These are phyloP conservation scores for Trichosporon inkin DNA, from an alignment of 1,284 basidiomycete species.

Conservation along the genomic window DNA sequence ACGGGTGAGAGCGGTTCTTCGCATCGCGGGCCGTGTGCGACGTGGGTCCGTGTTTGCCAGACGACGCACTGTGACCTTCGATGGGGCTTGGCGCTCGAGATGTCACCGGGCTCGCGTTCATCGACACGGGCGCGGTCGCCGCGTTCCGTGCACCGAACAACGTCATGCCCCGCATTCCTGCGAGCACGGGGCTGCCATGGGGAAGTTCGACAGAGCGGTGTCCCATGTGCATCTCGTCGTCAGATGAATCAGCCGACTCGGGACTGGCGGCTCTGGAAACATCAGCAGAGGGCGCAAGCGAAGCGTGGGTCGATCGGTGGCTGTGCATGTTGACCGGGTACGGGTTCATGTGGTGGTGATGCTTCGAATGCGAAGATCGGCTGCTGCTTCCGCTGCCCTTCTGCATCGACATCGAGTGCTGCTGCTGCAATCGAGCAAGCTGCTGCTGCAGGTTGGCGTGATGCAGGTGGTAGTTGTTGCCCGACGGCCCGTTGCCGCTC, in stretches of 20 bases:
- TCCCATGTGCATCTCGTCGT: slow-evolving; percentile 33
- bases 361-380: slow-evolving; percentile 14
- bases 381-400: slow-evolving; percentile 15
- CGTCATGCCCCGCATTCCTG: slow-evolving; percentile 63
- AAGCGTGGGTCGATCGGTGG: slow-evolving; percentile 28
- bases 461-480: slow-evolving; percentile 38
- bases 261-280: slow-evolving; percentile 45
- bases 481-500: slow-evolving; percentile 17
- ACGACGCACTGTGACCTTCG: slow-evolving; percentile 47
- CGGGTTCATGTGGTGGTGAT: slow-evolving; percentile 34
- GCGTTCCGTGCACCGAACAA: slow-evolving; percentile 43
- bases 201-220: slow-evolving; percentile 16
- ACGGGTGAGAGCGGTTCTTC: slow-evolving; percentile 48
- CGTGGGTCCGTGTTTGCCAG: slow-evolving; percentile 47
- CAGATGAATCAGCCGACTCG: slow-evolving; percentile 43
- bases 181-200: slow-evolving; percentile 62
- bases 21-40: slow-evolving; percentile 46
- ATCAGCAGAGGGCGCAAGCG: slow-evolving; percentile 35
- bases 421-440: slow-evolving; percentile 38
- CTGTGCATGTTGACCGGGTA: slow-evolving; percentile 42
- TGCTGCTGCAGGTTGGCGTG: slow-evolving; percentile 40
- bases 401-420: slow-evolving; percentile 29
- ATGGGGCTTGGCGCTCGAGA: slow-evolving; percentile 43
- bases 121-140: slow-evolving; percentile 46
- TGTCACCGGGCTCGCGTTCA: slow-evolving; percentile 38